A percentile compares a stretch with the other conserved stretches of the same genome.
Evolutionary conservation across 768 basidiomycete species (phyloP).

Genomic region (Calocybe cyanea): DNA sequence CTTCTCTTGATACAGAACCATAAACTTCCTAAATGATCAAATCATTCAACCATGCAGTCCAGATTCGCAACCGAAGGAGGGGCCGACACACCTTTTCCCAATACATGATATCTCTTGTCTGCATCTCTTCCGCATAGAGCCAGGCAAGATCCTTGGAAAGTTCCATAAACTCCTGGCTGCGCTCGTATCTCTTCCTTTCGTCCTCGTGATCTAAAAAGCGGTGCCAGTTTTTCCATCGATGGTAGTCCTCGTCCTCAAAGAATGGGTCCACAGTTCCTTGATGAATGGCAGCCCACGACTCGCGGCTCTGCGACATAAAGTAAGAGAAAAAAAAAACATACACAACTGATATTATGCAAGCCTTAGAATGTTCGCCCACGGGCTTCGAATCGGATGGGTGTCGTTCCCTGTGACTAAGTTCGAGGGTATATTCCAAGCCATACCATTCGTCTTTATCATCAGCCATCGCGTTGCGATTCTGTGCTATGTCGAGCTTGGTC

Average conservation of each 20-base stretch:
- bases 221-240: constrained; percentile 44
- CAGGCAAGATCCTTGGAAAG: constrained; percentile 29
- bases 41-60: neutral
- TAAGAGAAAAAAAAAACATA: neutral
- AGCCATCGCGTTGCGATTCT: neutral
- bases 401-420: constrained; percentile 35
- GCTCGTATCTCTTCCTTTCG: constrained; percentile 26
- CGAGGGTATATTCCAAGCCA: constrained; percentile 40
- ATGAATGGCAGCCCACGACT: constrained; percentile 42
- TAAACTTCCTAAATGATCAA: constrained; percentile 25
- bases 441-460: constrained; percentile 36
- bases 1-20: constrained; percentile 23
- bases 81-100: constrained; percentile 30
- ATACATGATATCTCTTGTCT: constrained; percentile 29
- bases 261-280: constrained; percentile 32
- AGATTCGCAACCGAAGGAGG: too few relatives aligned
- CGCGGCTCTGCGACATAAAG: constrained; percentile 33
- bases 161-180: constrained; percentile 29
- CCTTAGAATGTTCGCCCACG: constrained; percentile 39
- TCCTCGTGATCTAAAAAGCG: constrained; percentile 36
- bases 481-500: neutral
- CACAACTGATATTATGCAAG: constrained; percentile 8
- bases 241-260: constrained; percentile 38
- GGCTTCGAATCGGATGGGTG: constrained; percentile 26
- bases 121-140: constrained; percentile 33